These are phyloP conservation scores for Poa annua DNA, from an alignment of 176 grass and related monocot species.

Conservation along the genomic window DNA sequence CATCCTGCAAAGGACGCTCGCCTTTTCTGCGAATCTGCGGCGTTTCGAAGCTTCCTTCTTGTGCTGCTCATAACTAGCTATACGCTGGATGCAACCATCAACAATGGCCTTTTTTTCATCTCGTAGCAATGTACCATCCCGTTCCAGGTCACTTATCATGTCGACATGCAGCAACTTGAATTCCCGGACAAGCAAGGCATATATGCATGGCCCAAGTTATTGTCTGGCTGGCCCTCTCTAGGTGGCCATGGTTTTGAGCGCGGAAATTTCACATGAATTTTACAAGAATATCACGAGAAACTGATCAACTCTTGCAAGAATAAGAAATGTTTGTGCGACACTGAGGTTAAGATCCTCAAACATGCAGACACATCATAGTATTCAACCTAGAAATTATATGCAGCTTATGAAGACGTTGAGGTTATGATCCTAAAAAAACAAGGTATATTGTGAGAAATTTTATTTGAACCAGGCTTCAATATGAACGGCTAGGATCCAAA, in stretches of 20 bases:
- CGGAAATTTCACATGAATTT: not conserved
- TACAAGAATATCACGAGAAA: not conserved
- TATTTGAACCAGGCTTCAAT: not conserved
- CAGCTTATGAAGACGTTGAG: not conserved
- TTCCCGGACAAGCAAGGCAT: conserved; percentile 48
- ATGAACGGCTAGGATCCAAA: not conserved
- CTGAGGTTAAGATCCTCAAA: too few species aligned
- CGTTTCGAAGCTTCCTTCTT: conserved; percentile 34
- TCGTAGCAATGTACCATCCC: conserved; percentile 21
- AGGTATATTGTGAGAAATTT: not conserved
- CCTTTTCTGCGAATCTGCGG: conserved; percentile 49
- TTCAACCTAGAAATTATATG: not conserved
- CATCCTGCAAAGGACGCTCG: conserved; percentile 39
- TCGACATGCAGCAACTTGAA: conserved; percentile 34
- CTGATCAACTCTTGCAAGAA: not conserved
- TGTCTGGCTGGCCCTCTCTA: not conserved
- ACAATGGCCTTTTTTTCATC: conserved; percentile 16
- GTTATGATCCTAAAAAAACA: not conserved
- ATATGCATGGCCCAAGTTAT: conserved; percentile 17
- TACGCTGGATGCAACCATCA: not conserved
- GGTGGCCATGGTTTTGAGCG: not conserved
- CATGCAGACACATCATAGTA: not conserved
- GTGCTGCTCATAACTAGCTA: not conserved
- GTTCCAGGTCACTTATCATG: conserved; percentile 35
- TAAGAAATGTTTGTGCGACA: not conserved